These are phyloP conservation scores for Nyssa sinensis DNA, from an alignment of 148 eudicot genomes.

Conservation along the genomic window DNA sequence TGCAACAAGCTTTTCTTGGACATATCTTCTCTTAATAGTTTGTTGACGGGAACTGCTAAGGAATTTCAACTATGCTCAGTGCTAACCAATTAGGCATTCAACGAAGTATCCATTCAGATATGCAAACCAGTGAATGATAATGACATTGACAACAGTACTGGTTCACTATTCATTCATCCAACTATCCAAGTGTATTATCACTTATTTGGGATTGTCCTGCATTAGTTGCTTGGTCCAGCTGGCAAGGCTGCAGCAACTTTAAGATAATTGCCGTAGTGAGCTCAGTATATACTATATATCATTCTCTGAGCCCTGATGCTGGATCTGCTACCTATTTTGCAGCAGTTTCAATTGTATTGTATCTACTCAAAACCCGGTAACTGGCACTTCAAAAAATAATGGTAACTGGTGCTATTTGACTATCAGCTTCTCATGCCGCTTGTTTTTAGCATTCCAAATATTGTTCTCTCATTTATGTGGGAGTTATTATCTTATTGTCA, in stretches of 20 bases:
- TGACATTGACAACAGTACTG: background rate
- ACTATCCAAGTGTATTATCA: background rate
- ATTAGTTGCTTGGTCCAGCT: background rate
- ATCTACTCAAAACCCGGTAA: background rate
- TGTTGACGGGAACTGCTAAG: background rate
- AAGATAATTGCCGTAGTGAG: background rate
- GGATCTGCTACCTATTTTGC: background rate
- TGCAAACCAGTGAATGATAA: background rate
- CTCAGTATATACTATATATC: background rate
- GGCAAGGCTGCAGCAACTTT: background rate
- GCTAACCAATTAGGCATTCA: too few relatives aligned
- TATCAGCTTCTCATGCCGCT: background rate
- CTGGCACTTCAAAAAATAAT: too few relatives aligned
- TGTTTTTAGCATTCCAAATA: background rate
- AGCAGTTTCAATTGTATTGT: background rate
- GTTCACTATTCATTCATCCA: background rate
- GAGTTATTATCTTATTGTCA: background rate
- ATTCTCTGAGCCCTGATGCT: background rate
- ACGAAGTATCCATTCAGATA: too few relatives aligned
- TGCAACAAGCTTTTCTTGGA: background rate
- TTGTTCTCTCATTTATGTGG: background rate
- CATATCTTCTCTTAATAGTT: background rate
- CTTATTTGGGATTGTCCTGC: background rate
- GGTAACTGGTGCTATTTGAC: background rate
- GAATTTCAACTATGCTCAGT: background rate